phyloP scores from a whole-genome alignment of 2,329 filamentous ascomycete species.

The Furcasterigmium sp. region DNA sequence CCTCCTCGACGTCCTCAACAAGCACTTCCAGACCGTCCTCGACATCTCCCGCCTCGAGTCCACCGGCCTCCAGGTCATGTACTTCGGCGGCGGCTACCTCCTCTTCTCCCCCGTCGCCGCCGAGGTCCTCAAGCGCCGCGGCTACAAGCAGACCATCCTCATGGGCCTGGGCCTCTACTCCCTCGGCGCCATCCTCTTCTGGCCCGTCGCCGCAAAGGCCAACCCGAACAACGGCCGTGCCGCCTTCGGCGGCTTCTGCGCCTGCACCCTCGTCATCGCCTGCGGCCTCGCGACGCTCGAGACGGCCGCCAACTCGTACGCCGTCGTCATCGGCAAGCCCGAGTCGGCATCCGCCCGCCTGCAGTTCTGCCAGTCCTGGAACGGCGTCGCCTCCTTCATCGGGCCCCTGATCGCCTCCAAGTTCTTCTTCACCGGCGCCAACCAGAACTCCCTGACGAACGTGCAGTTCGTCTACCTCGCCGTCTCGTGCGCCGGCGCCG shows the following conservation, averaged over 20 bases:
- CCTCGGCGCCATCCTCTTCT: constrained; percentile 51
- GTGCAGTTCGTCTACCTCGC: constrained; percentile 76
- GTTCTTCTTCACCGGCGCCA: constrained; percentile 60
- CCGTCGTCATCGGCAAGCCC: constrained; percentile 43
- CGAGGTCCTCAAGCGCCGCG: constrained; percentile 33
- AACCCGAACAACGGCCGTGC: constrained; percentile 6
- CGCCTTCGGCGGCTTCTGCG: constrained; percentile 71
- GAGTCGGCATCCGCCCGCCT: constrained; percentile 48
- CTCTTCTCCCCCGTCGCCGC: constrained; percentile 32
- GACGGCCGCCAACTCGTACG: constrained; percentile 70
- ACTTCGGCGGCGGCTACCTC: constrained; percentile 30
- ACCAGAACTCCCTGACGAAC: constrained; percentile 52
- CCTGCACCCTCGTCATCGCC: constrained; percentile 67
- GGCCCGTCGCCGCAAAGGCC: constrained; percentile 44
- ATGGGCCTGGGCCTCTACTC: constrained; percentile 62
- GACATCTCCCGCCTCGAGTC: constrained; percentile 33
- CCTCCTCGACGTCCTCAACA: constrained; percentile 29
- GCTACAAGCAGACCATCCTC: constrained; percentile 38
- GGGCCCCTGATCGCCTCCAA: constrained; percentile 69
- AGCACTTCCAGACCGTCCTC: constrained; percentile 42
- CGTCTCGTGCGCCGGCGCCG: constrained; percentile 65
- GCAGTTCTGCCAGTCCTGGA: constrained; percentile 48
- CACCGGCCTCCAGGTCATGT: constrained; percentile 39
- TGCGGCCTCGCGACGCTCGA: constrained; percentile 70
- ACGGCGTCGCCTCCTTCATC: constrained; percentile 50